phyloP scores from a whole-genome alignment of 495 filamentous ascomycete genomes.

The Penicillium cinerascens region DNA sequence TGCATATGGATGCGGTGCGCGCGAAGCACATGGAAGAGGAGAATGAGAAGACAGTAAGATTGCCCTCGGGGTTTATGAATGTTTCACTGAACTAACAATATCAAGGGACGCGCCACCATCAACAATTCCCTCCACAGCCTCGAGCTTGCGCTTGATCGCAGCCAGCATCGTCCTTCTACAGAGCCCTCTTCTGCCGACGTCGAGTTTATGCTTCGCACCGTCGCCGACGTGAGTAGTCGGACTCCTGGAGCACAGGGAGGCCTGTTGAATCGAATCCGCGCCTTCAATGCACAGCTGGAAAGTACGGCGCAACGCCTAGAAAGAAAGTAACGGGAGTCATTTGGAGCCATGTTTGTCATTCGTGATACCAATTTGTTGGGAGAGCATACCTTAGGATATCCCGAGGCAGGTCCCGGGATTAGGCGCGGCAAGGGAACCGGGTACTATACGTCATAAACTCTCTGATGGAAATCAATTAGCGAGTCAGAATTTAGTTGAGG shows the following conservation, averaged over 20 bases:
- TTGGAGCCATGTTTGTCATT: constrained; percentile 12
- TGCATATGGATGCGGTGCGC: constrained; percentile 67
- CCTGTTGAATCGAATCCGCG: constrained; percentile 38
- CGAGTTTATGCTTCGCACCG: constrained; percentile 41
- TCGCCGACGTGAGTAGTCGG: constrained; percentile 41
- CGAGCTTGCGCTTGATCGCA: constrained; percentile 45
- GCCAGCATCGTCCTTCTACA: constrained; percentile 18
- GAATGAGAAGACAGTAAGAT: constrained; percentile 33
- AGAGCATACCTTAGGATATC: too few species aligned
- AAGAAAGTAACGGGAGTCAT: constrained; percentile 4
- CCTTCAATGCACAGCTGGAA: constrained; percentile 46
- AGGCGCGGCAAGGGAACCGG: not conserved
- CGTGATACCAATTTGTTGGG: constrained; percentile 3
- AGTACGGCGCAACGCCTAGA: constrained; percentile 32
- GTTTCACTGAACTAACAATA: constrained; percentile 10
- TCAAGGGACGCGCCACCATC: constrained; percentile 39
- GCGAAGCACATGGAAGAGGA: constrained; percentile 51
- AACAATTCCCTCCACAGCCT: constrained; percentile 46
- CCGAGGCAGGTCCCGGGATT: not conserved
- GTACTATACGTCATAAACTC: not conserved
- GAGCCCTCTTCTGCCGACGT: constrained; percentile 32
- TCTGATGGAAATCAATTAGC: not conserved
- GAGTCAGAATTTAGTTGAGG: not conserved
- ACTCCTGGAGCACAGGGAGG: constrained; percentile 40
- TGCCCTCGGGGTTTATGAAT: not conserved